Base-by-base conservation (phyloP, 2,329 filamentous ascomycete genomes). In the Lecanicillium sp. region DNA sequence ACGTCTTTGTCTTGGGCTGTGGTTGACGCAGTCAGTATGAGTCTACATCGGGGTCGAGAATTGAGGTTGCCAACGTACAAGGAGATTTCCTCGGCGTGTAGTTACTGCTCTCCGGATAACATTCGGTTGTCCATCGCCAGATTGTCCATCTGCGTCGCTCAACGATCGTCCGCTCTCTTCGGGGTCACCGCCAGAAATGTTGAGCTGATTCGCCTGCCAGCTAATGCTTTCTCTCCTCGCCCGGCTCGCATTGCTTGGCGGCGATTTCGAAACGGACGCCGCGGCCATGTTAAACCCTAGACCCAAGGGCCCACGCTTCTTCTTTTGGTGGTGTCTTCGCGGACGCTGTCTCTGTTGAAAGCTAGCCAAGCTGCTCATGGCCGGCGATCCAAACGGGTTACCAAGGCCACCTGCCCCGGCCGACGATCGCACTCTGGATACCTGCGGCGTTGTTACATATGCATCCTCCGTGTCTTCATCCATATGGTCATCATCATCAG, bases 1-100 rank as follows among this genome's bases (percentile, higher is more conserved):
- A 98, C 1, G 84, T 88, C 64, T 95, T 94, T 1, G 90, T 92
- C 69, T 97, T 98, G 11, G 94, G 92, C 86, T 94, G 49, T 27
- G 27, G 11, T 8, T 17, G 20, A 7, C 7, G 11, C 22, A 20
- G 12, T 11, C 19, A 40, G n/a, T 27, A 29, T 5, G 12, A 13
- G 40, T 7, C 27, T 39, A 30, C 22, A 25, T 22, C 6, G 17
- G n/a, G 20, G 6, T 22, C 6, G 15, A 11, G 19, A n/a, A n/a
- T n/a, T n/a, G n/a, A 18, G 15, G 33, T 34, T 11, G 6, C 5
- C 12, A 9, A 25, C 81, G 58, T 70, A 92, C 87, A 55, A 98
- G 62, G 44, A 98, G 71, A 60, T 94, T 98, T 7, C 89, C 87
- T 43, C 90, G 77, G 37, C 92, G 74, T 6, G 87, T 94, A 7